Base-by-base conservation (phyloP, 371 early-diverging fungal species). In the Haplosporangium sp. region DNA sequence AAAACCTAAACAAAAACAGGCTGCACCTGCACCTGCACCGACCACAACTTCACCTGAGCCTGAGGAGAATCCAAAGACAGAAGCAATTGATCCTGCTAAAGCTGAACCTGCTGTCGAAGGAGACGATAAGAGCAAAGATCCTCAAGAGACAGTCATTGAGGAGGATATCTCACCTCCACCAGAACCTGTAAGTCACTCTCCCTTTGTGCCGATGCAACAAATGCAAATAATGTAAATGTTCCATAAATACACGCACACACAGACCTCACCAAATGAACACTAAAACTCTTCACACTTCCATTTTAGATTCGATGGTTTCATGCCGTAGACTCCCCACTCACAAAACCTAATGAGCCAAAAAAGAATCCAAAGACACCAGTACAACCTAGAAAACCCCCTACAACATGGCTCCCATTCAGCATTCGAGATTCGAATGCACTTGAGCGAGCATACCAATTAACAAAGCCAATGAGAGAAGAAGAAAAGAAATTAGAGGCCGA, bases 331-430 rank as follows among this genome's bases (percentile, higher is more conserved):
- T 67, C 74, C 37, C 81, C 81, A 0, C 37, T 79, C 60, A 65
- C 81, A 13, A 79, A 67, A 9, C 81, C 81, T 27, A 67, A 79
- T 44, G 81, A 79, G 48, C 65, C 65, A 38, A 79, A 74, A 45
- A 69, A 42, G 62, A 77, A 66, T 19, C 47, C 69, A 34, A 74
- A 74, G 60, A 55, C 58, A 2, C 70, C 73, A 6, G 66, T 63
- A 1, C 67, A 66, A 8, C 72, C 72, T 2, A 70, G 72, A 20
- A 72, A 76, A 11, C 81, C 82, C 1, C 76, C 88, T 34, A 83
- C 88, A 9, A 85, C 75, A 42, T 91, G 91, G 91, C 84, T 87
- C 2, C 85, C 91, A 27, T 90, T 91, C 71, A 88, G 88, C 52
- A 84, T 86, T 40, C 83, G 89, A 19, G 91, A 91, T 67, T 87